phyloP scores from a whole-genome alignment of 2,329 filamentous ascomycete genomes.

The Pseudogymnoascus sp. region DNA sequence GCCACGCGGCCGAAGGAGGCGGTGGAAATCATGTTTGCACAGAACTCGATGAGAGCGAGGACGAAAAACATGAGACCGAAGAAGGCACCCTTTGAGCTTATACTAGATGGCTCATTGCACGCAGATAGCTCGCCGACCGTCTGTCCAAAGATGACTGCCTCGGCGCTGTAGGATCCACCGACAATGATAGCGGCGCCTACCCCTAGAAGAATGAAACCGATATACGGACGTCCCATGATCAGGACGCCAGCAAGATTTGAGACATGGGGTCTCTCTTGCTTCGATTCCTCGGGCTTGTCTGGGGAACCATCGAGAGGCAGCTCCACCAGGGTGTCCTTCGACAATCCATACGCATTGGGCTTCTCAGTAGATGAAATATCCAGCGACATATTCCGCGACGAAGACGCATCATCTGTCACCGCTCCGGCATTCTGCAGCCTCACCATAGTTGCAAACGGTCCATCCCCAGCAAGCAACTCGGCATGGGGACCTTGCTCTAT shows the following conservation, averaged over 20 bases:
- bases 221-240: conserved; percentile 31
- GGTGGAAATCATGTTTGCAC: conserved; percentile 54
- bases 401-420: conserved; percentile 27
- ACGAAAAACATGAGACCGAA: conserved; percentile 41
- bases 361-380: background rate
- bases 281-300: background rate
- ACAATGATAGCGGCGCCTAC: conserved; percentile 39
- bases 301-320: conserved; percentile 42
- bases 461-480: conserved; percentile 23
- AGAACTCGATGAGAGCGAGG: conserved; percentile 48
- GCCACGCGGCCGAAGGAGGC: conserved; percentile 48
- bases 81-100: conserved; percentile 27
- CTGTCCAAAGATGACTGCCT: conserved; percentile 51
- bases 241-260: conserved; percentile 17
- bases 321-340: conserved; percentile 10
- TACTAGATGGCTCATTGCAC: conserved; percentile 26
- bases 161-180: conserved; percentile 41
- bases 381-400: conserved; percentile 3
- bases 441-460: conserved; percentile 22
- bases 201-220: conserved; percentile 34
- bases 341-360: conserved; percentile 16
- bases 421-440: conserved; percentile 14
- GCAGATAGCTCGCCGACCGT: conserved; percentile 45
- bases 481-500: conserved; percentile 35
- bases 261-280: conserved; percentile 19